These are phyloP conservation scores for Spatholobus suberectus DNA, from an alignment of 306 rosid genomes.

Conservation along the genomic window DNA sequence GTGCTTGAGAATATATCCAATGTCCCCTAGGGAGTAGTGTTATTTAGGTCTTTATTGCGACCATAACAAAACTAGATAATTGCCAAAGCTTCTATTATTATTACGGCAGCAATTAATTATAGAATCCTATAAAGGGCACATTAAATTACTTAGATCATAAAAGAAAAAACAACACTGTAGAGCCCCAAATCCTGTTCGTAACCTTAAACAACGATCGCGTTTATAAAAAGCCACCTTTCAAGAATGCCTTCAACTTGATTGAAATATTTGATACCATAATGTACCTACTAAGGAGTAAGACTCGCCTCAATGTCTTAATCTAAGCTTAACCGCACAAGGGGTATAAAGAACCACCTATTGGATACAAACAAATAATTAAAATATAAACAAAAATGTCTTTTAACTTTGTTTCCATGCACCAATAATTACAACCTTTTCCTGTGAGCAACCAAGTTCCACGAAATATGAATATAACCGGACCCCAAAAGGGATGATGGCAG, in stretches of 20 bases:
- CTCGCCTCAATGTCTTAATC: background rate
- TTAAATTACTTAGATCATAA: background rate
- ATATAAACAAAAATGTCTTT: background rate
- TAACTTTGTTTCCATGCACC: background rate
- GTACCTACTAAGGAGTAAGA: background rate
- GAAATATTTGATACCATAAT: conserved; percentile 8
- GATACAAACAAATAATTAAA: background rate
- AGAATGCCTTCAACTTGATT: background rate
- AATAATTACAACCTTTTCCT: conserved; percentile 13
- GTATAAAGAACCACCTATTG: background rate
- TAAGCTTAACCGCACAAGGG: background rate
- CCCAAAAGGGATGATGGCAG: background rate
- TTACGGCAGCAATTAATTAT: background rate
- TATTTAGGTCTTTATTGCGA: background rate
- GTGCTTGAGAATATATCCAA: background rate
- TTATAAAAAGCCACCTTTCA: background rate
- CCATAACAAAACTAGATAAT: background rate
- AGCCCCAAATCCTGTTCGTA: background rate
- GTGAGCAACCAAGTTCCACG: background rate
- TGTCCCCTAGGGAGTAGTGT: background rate
- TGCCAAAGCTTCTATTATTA: background rate
- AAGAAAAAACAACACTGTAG: background rate
- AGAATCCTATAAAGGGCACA: background rate
- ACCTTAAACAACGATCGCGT: background rate
- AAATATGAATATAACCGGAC: conserved; percentile 9